These are phyloP conservation scores for Alternaria alternata DNA, from an alignment of 2,329 filamentous ascomycete species.

Conservation along the genomic window DNA sequence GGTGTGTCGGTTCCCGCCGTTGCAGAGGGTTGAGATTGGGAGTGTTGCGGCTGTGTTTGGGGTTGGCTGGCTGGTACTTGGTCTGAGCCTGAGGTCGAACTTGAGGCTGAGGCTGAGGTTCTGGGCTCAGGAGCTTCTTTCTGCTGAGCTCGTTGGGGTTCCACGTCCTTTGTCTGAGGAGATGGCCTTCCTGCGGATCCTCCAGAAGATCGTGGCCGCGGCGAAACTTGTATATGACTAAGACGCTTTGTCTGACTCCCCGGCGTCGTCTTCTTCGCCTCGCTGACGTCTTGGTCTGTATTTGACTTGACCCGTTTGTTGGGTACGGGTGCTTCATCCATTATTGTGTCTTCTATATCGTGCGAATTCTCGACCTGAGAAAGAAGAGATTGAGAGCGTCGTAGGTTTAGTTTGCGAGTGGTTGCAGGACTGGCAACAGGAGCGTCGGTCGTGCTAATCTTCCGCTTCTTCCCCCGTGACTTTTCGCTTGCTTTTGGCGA, in stretches of 20 bases:
- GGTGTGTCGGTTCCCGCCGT: slow-evolving; percentile 25
- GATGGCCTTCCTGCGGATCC: background rate
- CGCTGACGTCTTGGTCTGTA: slow-evolving; percentile 41
- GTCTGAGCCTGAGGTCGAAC: background rate
- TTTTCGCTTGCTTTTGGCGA: slow-evolving; percentile 9
- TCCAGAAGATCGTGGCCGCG: slow-evolving; percentile 11
- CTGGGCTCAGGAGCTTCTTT: background rate
- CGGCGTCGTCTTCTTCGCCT: slow-evolving; percentile 25
- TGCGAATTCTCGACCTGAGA: slow-evolving; percentile 39
- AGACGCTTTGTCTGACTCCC: slow-evolving; percentile 30
- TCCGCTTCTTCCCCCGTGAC: slow-evolving; percentile 28
- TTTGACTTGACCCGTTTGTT: slow-evolving; percentile 36
- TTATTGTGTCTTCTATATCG: slow-evolving; percentile 29
- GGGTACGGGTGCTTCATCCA: slow-evolving; percentile 40
- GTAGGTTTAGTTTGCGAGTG: slow-evolving; percentile 33
- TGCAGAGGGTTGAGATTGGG: too few species aligned
- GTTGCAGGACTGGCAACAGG: slow-evolving; percentile 23
- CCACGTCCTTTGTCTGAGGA: background rate
- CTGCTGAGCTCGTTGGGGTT: background rate
- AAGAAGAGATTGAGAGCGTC: slow-evolving; percentile 41
- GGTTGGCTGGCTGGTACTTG: background rate
- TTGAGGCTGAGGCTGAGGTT: too few species aligned
- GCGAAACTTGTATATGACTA: slow-evolving; percentile 39
- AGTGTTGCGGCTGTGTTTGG: background rate
- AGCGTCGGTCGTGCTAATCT: slow-evolving; percentile 17